Percentiles rank a stretch among this genome's conserved stretches.
Evolutionary conservation across 2,329 filamentous ascomycete species (phyloP).

Genomic region (Coniochaeta sp.): DNA sequence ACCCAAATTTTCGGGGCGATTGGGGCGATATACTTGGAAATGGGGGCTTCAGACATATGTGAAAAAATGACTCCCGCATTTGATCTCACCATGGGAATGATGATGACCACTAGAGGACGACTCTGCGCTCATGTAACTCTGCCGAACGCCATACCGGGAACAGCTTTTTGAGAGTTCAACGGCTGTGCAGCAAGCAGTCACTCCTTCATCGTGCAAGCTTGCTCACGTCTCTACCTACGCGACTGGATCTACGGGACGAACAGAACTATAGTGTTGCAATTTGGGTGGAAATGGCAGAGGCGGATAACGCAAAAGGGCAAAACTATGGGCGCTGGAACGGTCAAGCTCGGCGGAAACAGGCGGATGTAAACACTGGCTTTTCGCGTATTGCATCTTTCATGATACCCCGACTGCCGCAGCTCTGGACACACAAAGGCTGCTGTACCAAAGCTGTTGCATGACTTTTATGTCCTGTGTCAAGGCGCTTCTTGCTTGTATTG

Average conservation of each 20-base stretch:
- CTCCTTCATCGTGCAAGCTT: background rate
- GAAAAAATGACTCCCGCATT: background rate
- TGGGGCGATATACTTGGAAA: constrained; percentile 38
- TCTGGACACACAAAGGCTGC: background rate
- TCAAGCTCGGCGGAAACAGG: background rate
- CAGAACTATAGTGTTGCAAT: background rate
- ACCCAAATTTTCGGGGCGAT: constrained; percentile 35
- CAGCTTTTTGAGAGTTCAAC: background rate
- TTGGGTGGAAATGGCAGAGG: background rate
- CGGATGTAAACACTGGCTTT: background rate
- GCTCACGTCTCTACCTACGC: background rate
- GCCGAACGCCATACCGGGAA: background rate
- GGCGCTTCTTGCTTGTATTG: background rate
- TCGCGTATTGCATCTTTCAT: background rate
- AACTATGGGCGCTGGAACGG: background rate
- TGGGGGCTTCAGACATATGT: constrained; percentile 6
- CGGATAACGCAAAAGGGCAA: background rate
- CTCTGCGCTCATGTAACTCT: too few species aligned
- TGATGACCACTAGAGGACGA: background rate
- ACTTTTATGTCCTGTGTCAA: background rate
- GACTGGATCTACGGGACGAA: background rate
- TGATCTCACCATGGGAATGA: background rate
- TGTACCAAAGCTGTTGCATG: background rate
- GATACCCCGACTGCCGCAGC: background rate
- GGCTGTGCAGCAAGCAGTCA: background rate